A percentile compares a stretch with the other conserved stretches of the same genome.
Conservation (phyloP, 129 eudicot species). For the Flaveria brownii region DNA sequence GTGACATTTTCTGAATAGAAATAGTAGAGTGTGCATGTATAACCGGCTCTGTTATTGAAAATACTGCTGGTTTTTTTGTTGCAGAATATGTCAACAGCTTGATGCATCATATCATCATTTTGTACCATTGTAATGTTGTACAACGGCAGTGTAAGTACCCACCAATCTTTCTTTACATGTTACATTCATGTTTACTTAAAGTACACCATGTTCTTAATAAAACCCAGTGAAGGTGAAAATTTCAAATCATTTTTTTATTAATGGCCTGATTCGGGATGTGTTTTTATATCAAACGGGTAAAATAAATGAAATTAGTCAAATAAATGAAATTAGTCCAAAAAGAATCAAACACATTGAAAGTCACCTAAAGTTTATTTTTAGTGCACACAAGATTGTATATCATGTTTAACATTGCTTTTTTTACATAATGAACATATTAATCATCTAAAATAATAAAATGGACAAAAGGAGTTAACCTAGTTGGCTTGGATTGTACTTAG, state of each 20-base stretch:
- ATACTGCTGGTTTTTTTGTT: constrained; percentile 4
- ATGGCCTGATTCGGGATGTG: not conserved
- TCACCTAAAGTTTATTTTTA: not conserved
- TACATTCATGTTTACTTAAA: not conserved
- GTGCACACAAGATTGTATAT: not conserved
- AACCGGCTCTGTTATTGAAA: not conserved
- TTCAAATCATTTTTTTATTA: not conserved
- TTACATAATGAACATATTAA: not conserved
- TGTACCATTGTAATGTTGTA: not conserved
- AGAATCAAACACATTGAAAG: not conserved
- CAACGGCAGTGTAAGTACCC: constrained; percentile 11
- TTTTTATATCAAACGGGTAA: not conserved
- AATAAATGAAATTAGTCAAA: no score
- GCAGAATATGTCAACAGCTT: constrained; percentile 31
- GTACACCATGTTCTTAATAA: not conserved
- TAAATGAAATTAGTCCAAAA: not conserved
- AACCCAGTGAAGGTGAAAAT: not conserved
- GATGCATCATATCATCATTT: constrained; percentile 17
- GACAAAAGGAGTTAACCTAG: not conserved
- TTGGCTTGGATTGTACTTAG: not conserved
- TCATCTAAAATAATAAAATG: not conserved
- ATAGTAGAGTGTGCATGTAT: not conserved
- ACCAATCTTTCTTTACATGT: not conserved
- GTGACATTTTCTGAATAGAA: not conserved
- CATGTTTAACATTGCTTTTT: not conserved